A percentile compares a stretch with the other conserved stretches of the same genome.
Evolutionary conservation across 164 flowering plant genomes (phyloP).

Genomic region (Vitis amurensis): DNA sequence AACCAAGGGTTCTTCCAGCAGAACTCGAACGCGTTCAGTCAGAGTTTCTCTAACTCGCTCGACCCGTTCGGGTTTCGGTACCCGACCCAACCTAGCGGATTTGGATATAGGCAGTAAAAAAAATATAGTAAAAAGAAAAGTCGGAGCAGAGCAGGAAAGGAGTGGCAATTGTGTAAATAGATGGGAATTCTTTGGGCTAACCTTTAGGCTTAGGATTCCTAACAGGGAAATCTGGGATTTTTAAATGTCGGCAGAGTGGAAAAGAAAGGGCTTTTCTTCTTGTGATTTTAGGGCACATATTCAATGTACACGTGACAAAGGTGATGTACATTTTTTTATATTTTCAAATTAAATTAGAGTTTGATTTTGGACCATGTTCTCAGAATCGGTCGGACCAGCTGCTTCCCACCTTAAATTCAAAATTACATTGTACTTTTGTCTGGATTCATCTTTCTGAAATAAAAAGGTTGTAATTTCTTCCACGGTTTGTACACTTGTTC

Average conservation of each 20-base stretch:
- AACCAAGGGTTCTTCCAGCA: slow-evolving; percentile 30
- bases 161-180: slow-evolving; percentile 21
- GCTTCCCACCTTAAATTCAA: too few species aligned
- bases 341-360: not conserved
- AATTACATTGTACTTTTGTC: too few species aligned
- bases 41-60: slow-evolving; percentile 14
- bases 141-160: too few species aligned
- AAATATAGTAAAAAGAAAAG: too few species aligned
- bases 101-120: slow-evolving; percentile 40
- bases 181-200: slow-evolving; percentile 22
- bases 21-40: slow-evolving; percentile 24
- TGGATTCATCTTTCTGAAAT: too few species aligned
- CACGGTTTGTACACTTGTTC: too few species aligned
- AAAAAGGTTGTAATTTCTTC: too few species aligned
- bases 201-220: slow-evolving; percentile 6
- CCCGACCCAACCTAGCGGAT: slow-evolving; percentile 31
- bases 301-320: not conserved
- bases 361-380: too few species aligned
- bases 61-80: slow-evolving; percentile 42
- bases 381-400: too few species aligned
- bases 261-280: not conserved
- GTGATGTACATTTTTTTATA: not conserved
- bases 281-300: not conserved
- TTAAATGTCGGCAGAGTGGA: not conserved
- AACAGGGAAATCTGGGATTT: not conserved